These are phyloP conservation scores for Amorphotheca resinae DNA, from an alignment of 495 filamentous ascomycete genomes.

Conservation along the genomic window DNA sequence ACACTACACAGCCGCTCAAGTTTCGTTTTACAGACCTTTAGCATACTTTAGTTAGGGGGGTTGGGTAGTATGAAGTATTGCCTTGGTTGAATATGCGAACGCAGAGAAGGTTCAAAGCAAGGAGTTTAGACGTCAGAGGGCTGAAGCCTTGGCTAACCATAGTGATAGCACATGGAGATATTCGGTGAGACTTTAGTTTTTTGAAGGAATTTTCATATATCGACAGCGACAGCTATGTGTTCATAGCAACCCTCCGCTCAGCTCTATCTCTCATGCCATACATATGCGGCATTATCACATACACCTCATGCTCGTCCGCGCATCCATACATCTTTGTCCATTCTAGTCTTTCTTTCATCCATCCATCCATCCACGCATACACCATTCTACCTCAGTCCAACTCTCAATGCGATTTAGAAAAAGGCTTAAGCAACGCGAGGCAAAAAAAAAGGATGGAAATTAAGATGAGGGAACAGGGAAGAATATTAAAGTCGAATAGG, in stretches of 20 bases:
- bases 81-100: no score
- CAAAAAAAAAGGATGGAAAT: slow-evolving; percentile 6
- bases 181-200: no score
- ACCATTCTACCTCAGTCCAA: neutral
- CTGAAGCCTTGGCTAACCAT: no score
- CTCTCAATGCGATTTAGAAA: neutral
- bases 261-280: neutral
- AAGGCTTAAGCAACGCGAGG: neutral
- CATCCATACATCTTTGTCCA: neutral
- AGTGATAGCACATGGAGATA: no score
- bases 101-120: no score
- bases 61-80: no score
- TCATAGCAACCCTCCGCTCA: neutral
- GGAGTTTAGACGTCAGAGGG: no score
- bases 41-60: no score
- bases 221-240: neutral
- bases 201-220: neutral
- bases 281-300: neutral
- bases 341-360: neutral
- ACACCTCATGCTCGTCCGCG: neutral
- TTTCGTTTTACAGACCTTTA: no score
- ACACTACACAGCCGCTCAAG: no score
- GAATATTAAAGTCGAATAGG: neutral
- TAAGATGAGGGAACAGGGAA: slow-evolving; percentile 7
- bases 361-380: neutral